phyloP scores from a whole-genome alignment of 306 rosid species.

The Gastrolobium villosum region DNA sequence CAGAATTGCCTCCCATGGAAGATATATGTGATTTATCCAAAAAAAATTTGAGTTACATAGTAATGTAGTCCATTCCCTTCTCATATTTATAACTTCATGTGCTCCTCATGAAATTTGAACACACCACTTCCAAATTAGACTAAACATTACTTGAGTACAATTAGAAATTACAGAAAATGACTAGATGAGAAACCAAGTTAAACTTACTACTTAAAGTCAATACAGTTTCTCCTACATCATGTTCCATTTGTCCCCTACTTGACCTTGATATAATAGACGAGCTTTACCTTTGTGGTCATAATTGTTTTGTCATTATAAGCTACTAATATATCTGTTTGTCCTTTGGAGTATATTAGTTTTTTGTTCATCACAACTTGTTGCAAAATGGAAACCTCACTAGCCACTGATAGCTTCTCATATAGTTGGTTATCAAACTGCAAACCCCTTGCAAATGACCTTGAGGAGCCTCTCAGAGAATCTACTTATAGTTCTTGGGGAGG shows the following conservation, averaged over 20 bases:
- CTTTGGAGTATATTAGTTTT: slow-evolving; percentile 26
- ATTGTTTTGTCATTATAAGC: slow-evolving; percentile 53
- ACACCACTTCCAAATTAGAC: neutral
- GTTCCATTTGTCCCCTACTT: slow-evolving; percentile 61
- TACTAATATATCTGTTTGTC: slow-evolving; percentile 48
- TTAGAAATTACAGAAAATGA: slow-evolving; percentile 32
- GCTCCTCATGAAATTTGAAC: neutral
- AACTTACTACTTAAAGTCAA: slow-evolving; percentile 36
- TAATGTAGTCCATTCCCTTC: slow-evolving; percentile 9
- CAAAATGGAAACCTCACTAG: slow-evolving; percentile 56
- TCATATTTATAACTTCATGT: slow-evolving; percentile 3
- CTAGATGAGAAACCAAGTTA: slow-evolving; percentile 41
- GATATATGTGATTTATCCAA: no score
- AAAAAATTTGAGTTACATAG: neutral
- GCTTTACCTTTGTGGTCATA: slow-evolving; percentile 50
- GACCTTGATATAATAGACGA: slow-evolving; percentile 58
- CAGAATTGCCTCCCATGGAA: no score
- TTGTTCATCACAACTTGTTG: slow-evolving; percentile 34
- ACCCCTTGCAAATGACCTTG: slow-evolving; percentile 22
- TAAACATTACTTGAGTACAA: neutral
- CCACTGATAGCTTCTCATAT: slow-evolving; percentile 70
- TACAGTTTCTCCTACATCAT: slow-evolving; percentile 38
- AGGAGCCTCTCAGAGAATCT: slow-evolving; percentile 28
- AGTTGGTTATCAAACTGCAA: slow-evolving; percentile 61
- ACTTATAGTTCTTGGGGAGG: neutral